A percentile compares a stretch with the other conserved stretches of the same genome.
phyloP scores from a whole-genome alignment of 2,329 filamentous ascomycete species.

The Tothia fuscella region DNA sequence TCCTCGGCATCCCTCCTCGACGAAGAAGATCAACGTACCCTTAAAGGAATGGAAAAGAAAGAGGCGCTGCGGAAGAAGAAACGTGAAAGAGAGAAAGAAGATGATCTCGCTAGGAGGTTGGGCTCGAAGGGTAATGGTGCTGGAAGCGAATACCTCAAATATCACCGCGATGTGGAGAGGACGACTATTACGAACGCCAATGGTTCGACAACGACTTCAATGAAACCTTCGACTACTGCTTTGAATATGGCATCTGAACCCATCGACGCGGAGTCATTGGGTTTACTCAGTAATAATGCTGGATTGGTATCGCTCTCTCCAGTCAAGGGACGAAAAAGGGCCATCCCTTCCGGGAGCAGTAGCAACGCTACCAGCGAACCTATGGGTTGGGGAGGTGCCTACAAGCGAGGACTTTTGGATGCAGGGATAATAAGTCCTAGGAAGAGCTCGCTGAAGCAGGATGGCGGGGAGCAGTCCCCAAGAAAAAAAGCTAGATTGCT shows the following conservation, averaged over 20 bases:
- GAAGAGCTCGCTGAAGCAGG: conserved; percentile 20
- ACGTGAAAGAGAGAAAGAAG: conserved; percentile 57
- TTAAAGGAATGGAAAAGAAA: neutral
- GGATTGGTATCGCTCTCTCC: conserved; percentile 30
- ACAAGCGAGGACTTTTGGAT: conserved; percentile 28
- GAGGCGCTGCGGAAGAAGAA: conserved; percentile 26
- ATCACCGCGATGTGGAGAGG: conserved; percentile 11
- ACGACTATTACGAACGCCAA: conserved; percentile 3
- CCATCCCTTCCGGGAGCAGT: conserved; percentile 19
- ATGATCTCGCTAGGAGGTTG: conserved; percentile 58
- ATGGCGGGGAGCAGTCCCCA: conserved; percentile 21
- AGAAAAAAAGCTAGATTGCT: conserved; percentile 37
- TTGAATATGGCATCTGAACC: no score
- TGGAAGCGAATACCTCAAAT: conserved; percentile 9
- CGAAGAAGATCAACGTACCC: conserved; percentile 47
- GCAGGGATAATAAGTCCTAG: conserved; percentile 16
- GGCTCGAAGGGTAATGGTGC: conserved; percentile 22
- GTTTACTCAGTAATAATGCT: conserved; percentile 33
- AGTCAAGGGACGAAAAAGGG: conserved; percentile 28
- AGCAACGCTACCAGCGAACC: conserved; percentile 21
- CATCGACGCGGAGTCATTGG: conserved; percentile 25
- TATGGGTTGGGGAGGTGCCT: conserved; percentile 37
- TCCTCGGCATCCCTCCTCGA: conserved; percentile 54
- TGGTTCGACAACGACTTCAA: conserved; percentile 11
- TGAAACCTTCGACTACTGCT: conserved; percentile 12